phyloP scores from a whole-genome alignment of 805 yeast species.

The Starmerella stigmatis region DNA sequence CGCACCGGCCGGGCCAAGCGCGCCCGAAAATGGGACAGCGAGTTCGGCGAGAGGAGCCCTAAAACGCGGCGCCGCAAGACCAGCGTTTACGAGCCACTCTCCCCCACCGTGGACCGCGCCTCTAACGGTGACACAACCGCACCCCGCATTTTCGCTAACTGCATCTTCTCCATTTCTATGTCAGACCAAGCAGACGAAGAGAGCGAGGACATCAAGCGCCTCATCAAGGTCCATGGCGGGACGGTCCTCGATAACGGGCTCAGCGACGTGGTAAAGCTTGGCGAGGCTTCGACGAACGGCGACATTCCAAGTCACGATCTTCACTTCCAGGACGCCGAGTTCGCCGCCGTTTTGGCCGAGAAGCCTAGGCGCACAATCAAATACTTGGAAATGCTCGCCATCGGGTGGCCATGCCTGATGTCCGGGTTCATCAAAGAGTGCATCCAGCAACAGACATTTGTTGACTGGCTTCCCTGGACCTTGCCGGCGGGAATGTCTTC shows the following conservation, averaged over 20 bases:
- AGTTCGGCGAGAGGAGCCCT: background rate
- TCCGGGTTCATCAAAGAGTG: constrained; percentile 34
- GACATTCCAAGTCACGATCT: constrained; percentile 3
- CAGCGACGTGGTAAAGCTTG: constrained; percentile 8
- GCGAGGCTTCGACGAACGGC: background rate
- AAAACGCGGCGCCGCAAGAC: background rate
- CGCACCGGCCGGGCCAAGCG: no score
- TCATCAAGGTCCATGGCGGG: constrained; percentile 8
- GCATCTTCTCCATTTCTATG: constrained; percentile 9
- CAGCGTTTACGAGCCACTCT: no score
- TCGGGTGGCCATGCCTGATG: constrained; percentile 83
- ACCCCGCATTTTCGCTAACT: constrained; percentile 3
- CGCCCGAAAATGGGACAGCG: background rate
- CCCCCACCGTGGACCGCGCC: no score
- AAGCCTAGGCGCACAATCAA: constrained; percentile 56
- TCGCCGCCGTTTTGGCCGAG: constrained; percentile 58
- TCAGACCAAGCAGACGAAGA: constrained; percentile 3
- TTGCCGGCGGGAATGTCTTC: constrained; percentile 65
- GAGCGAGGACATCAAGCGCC: constrained; percentile 1
- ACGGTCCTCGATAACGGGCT: constrained; percentile 6
- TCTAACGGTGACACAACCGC: no score
- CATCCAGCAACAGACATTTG: constrained; percentile 27
- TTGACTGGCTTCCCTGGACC: constrained; percentile 43
- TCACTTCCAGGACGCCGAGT: constrained; percentile 29
- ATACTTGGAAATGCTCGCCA: constrained; percentile 62